Percentiles rank a stretch among this genome's conserved stretches.
phyloP scores from a whole-genome alignment of 371 early-diverging fungal species.

The Blastocladiella emersonii region DNA sequence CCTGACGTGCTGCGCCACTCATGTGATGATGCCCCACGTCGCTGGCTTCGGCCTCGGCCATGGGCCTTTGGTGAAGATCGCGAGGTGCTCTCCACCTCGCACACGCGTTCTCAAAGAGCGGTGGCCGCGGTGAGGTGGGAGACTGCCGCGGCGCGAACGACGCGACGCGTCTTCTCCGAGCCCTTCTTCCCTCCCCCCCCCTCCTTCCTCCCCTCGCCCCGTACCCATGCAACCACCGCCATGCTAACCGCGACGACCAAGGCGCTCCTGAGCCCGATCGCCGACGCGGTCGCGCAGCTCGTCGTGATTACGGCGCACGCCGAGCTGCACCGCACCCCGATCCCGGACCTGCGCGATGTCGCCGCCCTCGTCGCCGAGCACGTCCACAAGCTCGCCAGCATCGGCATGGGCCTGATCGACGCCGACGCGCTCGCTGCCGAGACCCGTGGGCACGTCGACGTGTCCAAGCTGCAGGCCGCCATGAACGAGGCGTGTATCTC shows the following conservation, averaged over 20 bases:
- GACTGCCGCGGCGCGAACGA: too few relatives aligned
- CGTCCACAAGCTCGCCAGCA: conserved; percentile 20
- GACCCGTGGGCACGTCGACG: conserved; percentile 14
- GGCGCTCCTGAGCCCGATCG: conserved; percentile 27
- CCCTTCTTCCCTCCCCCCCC: too few relatives aligned
- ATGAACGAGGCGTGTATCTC: conserved; percentile 30
- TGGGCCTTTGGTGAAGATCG: too few relatives aligned
- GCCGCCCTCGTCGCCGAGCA: conserved; percentile 23
- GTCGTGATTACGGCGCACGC: conserved; percentile 26
- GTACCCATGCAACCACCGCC: conserved; percentile 1
- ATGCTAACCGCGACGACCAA: conserved; percentile 31
- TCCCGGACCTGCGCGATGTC: conserved; percentile 25
- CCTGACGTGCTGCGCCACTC: too few relatives aligned
- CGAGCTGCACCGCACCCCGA: conserved; percentile 21
- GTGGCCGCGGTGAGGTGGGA: too few relatives aligned
- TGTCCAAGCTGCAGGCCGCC: conserved; percentile 12
- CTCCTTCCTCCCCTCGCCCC: too few relatives aligned
- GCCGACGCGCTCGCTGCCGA: conserved; percentile 3
- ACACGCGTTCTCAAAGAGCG: too few relatives aligned
- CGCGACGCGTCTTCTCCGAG: too few relatives aligned
- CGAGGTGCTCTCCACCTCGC: too few relatives aligned
- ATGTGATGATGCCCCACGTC: too few relatives aligned
- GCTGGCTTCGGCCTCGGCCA: too few relatives aligned
- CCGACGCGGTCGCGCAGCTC: conserved; percentile 27
- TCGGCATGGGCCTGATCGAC: conserved; percentile 16